Conservation (phyloP, 2,329 filamentous ascomycete genomes). For the Gaeumannomyces sp. region DNA sequence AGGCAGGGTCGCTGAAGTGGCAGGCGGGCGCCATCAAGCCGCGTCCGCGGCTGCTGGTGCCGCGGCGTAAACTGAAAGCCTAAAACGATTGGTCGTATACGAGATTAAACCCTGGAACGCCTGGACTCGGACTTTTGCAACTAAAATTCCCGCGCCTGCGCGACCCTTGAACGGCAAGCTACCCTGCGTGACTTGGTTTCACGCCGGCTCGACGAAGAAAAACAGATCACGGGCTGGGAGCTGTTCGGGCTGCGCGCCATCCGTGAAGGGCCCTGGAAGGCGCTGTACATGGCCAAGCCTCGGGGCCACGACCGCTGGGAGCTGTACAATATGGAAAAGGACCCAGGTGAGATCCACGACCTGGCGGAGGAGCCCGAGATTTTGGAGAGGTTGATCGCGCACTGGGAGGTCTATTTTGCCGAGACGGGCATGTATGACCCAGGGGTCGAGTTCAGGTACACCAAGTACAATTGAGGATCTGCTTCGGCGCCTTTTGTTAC, state of each 20-base stretch:
- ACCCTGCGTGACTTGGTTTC: too few species aligned
- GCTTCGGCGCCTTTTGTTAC: too few species aligned
- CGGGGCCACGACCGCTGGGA: conserved; percentile 25
- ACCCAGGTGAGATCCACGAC: conserved; percentile 28
- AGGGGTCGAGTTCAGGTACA: not conserved
- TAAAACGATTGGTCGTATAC: too few species aligned
- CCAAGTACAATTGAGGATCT: too few species aligned
- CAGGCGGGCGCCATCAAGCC: too few species aligned
- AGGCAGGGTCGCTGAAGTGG: too few species aligned
- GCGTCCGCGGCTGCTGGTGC: too few species aligned
- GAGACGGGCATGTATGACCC: not conserved
- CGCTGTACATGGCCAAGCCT: conserved; percentile 23
- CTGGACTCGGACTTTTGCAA: too few species aligned
- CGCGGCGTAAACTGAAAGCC: too few species aligned
- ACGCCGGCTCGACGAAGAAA: conserved; percentile 7
- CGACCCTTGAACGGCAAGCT: too few species aligned
- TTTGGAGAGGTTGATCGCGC: conserved; percentile 22
- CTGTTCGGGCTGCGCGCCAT: conserved; percentile 27
- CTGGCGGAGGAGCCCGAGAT: conserved; percentile 20
- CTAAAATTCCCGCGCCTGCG: too few species aligned
- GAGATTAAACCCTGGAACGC: too few species aligned
- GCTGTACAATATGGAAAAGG: conserved; percentile 25
- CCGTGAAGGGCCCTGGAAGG: conserved; percentile 28
- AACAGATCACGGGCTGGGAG: conserved; percentile 26
- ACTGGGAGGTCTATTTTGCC: conserved; percentile 28